Evolutionary conservation across 2,329 filamentous ascomycete genomes (phyloP), one percentile per base, ranked within the genome.

Genomic region (Monosporascus sp.): DNA sequence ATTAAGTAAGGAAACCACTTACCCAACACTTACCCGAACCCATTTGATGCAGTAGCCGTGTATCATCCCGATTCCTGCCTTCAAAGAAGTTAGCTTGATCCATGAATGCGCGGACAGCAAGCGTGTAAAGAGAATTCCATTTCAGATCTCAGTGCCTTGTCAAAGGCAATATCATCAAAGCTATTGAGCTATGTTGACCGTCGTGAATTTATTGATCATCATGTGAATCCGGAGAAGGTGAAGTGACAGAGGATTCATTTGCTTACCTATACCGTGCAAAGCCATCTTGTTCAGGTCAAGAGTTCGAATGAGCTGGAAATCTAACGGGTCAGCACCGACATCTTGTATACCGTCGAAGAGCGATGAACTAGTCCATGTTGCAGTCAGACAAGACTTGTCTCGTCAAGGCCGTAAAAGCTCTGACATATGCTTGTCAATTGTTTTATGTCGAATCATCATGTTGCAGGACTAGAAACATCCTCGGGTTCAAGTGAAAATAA

Each of bases 341-440:
- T 43, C 22, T 25, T 17, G 4, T n/a, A 25, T 11, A 27, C 22
- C 9, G 17, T 11, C 14, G 22, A 46, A 39, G 53, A 37, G 48
- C 46, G 49, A 39, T 47, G 20, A 51, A 49, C 54, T 62, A 58
- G 20, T 46, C 43, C 43, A 25, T 14, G 61, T 59, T 66, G 64
- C 59, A 67, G 58, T 77, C 74, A 77, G 74, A 73, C 65, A 74
- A 65, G 69, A 76, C 72, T 65, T 51, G 59, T 74, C 63, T 82
- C 80, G 69, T 79, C 73, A 67, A 66, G 56, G 76, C 77, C 70
- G 70, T 70, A 59, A 14, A 76, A 79, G 84, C 90, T 95, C 86
- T 81, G 90, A 95, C 90, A 95, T 95, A 95, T 95, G 90, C 90
- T 95, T 95, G 90, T 95, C 90, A 83, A 85, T 87, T 75, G 73